Evolutionary conservation across 345 rosid genomes (phyloP), one percentile per base, ranked within the genome.

Genomic region (Gossypium anomalum): DNA sequence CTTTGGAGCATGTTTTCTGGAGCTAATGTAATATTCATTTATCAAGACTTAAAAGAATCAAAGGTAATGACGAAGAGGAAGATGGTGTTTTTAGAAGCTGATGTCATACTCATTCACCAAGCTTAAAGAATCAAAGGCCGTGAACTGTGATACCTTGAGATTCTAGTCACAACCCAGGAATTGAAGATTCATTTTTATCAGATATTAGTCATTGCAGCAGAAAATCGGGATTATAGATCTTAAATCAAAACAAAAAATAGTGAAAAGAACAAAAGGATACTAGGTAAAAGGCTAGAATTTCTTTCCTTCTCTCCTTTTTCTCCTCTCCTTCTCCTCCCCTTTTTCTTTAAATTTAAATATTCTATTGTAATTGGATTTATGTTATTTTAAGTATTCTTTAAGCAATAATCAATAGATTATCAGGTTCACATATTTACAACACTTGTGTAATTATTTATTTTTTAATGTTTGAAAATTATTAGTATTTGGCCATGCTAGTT

Each of bases 391-490:
- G 9, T 38, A 64, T 15, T 61, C 15, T 64, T 64, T 64, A 41
- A 38, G 67, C 59, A 64, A 38, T n/a, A 64, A 64, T 64, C 45
- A 64, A 17, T 41, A 17, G 20, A 64, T 41, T 38, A 64, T 64
- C n/a, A 4, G n/a, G 45, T 17, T 63, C 41, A 63, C 48, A n/a
- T 41, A 64, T 64, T n/a, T 64, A 64, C 19, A 41, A 29, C 25
- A 64, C 25, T 17, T 20, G 10, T 64, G 49, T 64, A 41, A 64
- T 41, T 17, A n/a, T 64, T 29, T 41, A 4, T 9, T 17, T 64
- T 64, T 64, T 8, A 64, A 19, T 27, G 44, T 38, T 41, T 64
- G 23, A 29, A 61, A 61, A 29, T 61, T 61, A 29, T 61, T 61
- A 27, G 44, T 7, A 27, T 61, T 25, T 8, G 3, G 9, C 41